phyloP scores from a whole-genome alignment of 2,329 filamentous ascomycete species.

The Penicillium hesseltinei region DNA sequence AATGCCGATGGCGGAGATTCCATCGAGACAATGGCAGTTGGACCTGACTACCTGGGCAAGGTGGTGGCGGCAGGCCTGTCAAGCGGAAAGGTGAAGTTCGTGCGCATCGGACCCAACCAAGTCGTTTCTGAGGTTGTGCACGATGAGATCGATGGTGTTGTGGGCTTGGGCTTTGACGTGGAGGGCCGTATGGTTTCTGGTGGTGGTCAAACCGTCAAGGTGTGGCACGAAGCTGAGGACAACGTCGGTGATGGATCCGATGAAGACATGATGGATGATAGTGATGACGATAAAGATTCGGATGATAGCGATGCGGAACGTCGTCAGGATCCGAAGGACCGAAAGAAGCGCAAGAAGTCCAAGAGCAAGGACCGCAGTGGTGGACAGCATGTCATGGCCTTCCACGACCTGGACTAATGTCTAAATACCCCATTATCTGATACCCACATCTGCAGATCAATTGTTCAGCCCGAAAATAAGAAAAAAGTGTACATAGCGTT shows the following conservation, averaged over 20 bases:
- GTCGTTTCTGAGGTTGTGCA: conserved; percentile 68
- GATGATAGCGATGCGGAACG: conserved; percentile 51
- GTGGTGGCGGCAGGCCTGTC: conserved; percentile 76
- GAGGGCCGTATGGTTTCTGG: conserved; percentile 84
- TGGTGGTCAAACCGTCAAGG: conserved; percentile 80
- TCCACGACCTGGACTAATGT: conserved; percentile 43
- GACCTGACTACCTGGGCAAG: conserved; percentile 68
- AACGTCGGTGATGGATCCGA: conserved; percentile 50
- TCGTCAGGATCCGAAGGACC: conserved; percentile 41
- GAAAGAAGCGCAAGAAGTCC: conserved; percentile 48
- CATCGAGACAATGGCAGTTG: conserved; percentile 70
- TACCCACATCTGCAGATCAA: conserved; percentile 21
- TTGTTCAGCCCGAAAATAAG: not conserved
- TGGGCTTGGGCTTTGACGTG: conserved; percentile 79
- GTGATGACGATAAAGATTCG: conserved; percentile 42
- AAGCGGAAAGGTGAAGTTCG: conserved; percentile 74
- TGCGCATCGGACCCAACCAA: conserved; percentile 71
- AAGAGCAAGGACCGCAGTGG: conserved; percentile 45
- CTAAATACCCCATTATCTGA: conserved; percentile 17
- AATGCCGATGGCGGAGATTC: conserved; percentile 67
- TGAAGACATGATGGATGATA: conserved; percentile 44
- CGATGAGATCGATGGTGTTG: conserved; percentile 83
- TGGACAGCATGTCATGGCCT: conserved; percentile 43
- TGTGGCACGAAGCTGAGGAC: conserved; percentile 73
- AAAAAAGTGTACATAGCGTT: conserved; percentile 12